Percentiles rank a stretch among this genome's conserved stretches.
Conservation (phyloP, 768 basidiomycete genomes). For the Kockovaella imperatae region DNA sequence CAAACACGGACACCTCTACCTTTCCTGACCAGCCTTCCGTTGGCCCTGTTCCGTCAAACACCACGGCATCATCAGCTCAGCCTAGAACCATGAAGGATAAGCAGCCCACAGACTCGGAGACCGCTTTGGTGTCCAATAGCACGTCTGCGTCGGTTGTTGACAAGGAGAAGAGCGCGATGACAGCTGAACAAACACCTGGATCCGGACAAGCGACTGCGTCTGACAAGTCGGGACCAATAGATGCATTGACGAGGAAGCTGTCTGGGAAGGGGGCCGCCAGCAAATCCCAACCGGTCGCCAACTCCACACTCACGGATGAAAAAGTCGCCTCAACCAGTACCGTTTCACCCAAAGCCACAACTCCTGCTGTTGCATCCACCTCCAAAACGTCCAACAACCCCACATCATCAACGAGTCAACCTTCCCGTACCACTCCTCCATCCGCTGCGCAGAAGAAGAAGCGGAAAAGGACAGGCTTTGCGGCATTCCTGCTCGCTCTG, state of each 20-base stretch:
- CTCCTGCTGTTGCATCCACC: slow-evolving; percentile 4
- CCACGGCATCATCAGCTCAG: too few relatives aligned
- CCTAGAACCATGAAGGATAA: too few relatives aligned
- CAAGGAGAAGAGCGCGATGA: too few relatives aligned
- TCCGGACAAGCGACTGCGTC: neutral
- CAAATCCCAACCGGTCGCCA: neutral
- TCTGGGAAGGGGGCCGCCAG: neutral
- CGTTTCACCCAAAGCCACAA: slow-evolving; percentile 1
- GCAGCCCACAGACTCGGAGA: slow-evolving; percentile 2
- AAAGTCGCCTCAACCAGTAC: slow-evolving; percentile 6
- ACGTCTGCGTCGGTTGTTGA: too few relatives aligned
- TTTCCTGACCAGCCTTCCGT: too few relatives aligned
- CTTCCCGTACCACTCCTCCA: slow-evolving; percentile 3
- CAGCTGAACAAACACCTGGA: too few relatives aligned
- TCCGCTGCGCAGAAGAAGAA: slow-evolving; percentile 29
- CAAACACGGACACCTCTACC: neutral
- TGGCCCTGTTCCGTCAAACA: too few relatives aligned
- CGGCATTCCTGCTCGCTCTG: slow-evolving; percentile 29
- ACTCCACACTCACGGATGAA: neutral
- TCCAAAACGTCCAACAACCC: neutral
- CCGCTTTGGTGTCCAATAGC: neutral
- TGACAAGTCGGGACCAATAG: neutral
- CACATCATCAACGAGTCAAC: neutral
- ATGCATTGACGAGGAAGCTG: neutral
- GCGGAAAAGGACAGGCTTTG: slow-evolving; percentile 29